Base-by-base conservation (phyloP, 1,139 yeast species). In the Suhomyces chickasaworum region DNA sequence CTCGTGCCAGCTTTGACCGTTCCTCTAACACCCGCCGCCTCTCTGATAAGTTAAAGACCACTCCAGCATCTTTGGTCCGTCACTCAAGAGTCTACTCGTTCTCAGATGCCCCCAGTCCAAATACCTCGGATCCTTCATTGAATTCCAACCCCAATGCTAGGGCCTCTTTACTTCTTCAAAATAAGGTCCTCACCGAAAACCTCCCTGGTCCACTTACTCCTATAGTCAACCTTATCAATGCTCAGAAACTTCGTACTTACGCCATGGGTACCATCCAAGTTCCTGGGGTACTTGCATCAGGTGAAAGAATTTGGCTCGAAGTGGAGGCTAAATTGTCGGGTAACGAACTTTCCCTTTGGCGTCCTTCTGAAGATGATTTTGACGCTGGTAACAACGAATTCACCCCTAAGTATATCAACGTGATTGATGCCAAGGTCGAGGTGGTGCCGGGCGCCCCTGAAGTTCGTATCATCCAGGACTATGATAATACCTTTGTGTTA, bases 271-370 rank as follows among this genome's bases (percentile, higher is more conserved):
- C 55, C 7, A 56, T 74, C 47, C 60, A 57, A 20, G 53, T 70
- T 7, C 66, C 61, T 27, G 63, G 56, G 4, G 47, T 53, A 18
- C 51, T 49, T 12, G 52, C 37, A 1, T 36, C 51, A 10, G 59
- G 57, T 15, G 63, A 61, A 42, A 48, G 53, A 33, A 56, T 54
- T 9, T 72, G 76, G 75, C 47, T 66, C 15, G 68, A 65, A 42
- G 77, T 71, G 1, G 76, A 73, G 45, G 77, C 75, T 27, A 74
- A 75, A 53, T 61, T 80, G 48, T 69, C 76, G 12, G 85, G 85
- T 27, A 72, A 69, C 36, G 84, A 80, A 56, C 68, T 80, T 53
- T 69, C 78, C 3, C 68, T 78, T 39, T 77, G 81, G 80, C 63
- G 72, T 43, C 64, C 72, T 31, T 62, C 68, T 8, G 55, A 56